A percentile compares a stretch with the other conserved stretches of the same genome.
Conservation (phyloP, 192 early-diverging fungal species). For the Mortierella hygrophila region DNA sequence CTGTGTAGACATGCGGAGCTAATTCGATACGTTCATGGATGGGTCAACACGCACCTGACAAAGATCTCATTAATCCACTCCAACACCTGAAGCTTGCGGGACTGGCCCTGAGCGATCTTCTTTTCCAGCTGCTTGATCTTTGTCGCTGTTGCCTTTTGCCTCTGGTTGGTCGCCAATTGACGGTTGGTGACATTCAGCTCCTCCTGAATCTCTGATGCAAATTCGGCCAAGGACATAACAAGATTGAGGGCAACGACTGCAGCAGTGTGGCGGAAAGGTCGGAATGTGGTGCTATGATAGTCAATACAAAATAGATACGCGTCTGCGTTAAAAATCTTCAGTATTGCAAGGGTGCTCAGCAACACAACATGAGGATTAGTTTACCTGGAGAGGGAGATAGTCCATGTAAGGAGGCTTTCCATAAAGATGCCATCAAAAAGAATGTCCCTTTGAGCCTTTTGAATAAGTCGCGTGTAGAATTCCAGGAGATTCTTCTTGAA, state of each 20-base stretch:
- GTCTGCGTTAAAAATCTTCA: not conserved
- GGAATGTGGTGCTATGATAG: slow-evolving; percentile 75
- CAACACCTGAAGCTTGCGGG: slow-evolving; percentile 70
- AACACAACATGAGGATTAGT: not conserved
- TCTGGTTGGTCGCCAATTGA: slow-evolving; percentile 75
- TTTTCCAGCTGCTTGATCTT: slow-evolving; percentile 55
- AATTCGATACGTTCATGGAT: not conserved
- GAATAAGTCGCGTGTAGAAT: slow-evolving; percentile 73
- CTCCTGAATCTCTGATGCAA: slow-evolving; percentile 67
- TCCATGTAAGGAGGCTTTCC: slow-evolving; percentile 74
- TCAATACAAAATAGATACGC: not conserved
- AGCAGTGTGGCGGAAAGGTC: slow-evolving; percentile 93
- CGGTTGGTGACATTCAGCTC: slow-evolving; percentile 76
- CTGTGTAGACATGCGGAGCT: too few relatives aligned
- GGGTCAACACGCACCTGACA: slow-evolving; percentile 65
- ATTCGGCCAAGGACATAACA: slow-evolving; percentile 74
- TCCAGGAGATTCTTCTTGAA: slow-evolving; percentile 76
- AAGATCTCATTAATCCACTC: slow-evolving; percentile 79
- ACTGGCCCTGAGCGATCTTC: slow-evolving; percentile 60
- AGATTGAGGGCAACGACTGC: slow-evolving; percentile 79
- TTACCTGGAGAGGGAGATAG: slow-evolving; percentile 74
- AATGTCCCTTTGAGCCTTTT: slow-evolving; percentile 69
- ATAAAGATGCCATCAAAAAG: slow-evolving; percentile 73
- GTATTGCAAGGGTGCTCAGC: too few relatives aligned
- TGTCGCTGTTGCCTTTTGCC: slow-evolving; percentile 44